These are phyloP conservation scores for Fraxinus paxiana DNA, from an alignment of 305 asterid genomes.

Conservation along the genomic window DNA sequence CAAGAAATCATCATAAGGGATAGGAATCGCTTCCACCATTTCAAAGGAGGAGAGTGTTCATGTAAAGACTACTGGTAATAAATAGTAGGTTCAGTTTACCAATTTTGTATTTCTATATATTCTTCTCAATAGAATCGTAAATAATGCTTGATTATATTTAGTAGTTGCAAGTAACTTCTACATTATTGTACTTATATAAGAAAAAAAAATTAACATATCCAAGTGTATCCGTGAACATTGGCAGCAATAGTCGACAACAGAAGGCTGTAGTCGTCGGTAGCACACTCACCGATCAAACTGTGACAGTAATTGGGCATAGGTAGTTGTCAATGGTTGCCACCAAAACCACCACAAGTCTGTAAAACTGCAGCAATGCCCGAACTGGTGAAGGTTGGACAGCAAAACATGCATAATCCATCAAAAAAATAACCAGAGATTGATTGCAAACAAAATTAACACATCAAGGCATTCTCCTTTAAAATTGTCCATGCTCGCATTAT, in stretches of 20 bases:
- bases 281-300: neutral
- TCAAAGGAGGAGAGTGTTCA: conserved; percentile 50
- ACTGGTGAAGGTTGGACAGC: neutral
- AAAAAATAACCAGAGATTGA: neutral
- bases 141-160: neutral
- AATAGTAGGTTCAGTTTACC: neutral
- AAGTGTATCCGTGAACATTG: neutral
- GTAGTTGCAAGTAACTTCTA: neutral
- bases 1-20: conserved; percentile 61
- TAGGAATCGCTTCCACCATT: conserved; percentile 59
- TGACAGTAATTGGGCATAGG: neutral
- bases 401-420: neutral
- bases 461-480: conserved; percentile 30
- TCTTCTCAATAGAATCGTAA: neutral
- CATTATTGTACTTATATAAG: neutral
- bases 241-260: neutral
- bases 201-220: neutral
- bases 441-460: neutral
- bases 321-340: neutral
- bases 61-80: conserved; percentile 60
- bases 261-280: neutral
- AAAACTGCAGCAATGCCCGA: neutral
- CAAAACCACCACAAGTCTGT: neutral
- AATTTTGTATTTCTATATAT: neutral
- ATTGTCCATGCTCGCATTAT: conserved; percentile 43